A percentile compares a stretch with the other conserved stretches of the same genome.
Conservation (phyloP, 2,329 filamentous ascomycete species). For the Acrodontium crateriforme region DNA sequence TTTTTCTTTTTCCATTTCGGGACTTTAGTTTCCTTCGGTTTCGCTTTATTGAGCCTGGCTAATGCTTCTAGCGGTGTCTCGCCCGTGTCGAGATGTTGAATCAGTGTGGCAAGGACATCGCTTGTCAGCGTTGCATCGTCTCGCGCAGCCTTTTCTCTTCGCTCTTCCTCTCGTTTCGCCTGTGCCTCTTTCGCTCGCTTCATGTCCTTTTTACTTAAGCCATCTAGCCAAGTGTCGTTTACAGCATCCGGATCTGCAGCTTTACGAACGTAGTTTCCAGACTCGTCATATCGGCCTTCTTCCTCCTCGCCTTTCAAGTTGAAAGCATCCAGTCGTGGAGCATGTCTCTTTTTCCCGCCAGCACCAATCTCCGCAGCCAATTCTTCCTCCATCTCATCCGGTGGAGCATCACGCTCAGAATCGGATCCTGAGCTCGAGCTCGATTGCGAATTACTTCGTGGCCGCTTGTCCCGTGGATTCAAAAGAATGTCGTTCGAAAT, state of each 20-base stretch:
- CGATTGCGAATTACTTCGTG: constrained; percentile 20
- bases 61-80: constrained; percentile 85
- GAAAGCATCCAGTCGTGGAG: constrained; percentile 89
- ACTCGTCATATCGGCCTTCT: constrained; percentile 81
- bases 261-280: constrained; percentile 83
- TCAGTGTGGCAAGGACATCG: constrained; percentile 61
- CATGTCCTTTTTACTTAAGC: constrained; percentile 88
- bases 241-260: constrained; percentile 77
- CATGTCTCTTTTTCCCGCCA: constrained; percentile 81
- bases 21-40: constrained; percentile 36
- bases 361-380: constrained; percentile 82
- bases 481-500: constrained; percentile 48
- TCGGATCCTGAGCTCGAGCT: constrained; percentile 27
- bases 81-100: constrained; percentile 57
- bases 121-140: constrained; percentile 63
- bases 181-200: constrained; percentile 74
- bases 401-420: constrained; percentile 50
- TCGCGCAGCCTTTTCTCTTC: constrained; percentile 53
- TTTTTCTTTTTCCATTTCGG: constrained; percentile 51
- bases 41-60: constrained; percentile 47
- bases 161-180: constrained; percentile 68
- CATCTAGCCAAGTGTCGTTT: constrained; percentile 87
- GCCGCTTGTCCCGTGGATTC: constrained; percentile 36
- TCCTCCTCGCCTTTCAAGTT: constrained; percentile 85
- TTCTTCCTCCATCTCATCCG: constrained; percentile 45